phyloP scores from a whole-genome alignment of 2,329 filamentous ascomycete genomes.

The Xylaria sp. region DNA sequence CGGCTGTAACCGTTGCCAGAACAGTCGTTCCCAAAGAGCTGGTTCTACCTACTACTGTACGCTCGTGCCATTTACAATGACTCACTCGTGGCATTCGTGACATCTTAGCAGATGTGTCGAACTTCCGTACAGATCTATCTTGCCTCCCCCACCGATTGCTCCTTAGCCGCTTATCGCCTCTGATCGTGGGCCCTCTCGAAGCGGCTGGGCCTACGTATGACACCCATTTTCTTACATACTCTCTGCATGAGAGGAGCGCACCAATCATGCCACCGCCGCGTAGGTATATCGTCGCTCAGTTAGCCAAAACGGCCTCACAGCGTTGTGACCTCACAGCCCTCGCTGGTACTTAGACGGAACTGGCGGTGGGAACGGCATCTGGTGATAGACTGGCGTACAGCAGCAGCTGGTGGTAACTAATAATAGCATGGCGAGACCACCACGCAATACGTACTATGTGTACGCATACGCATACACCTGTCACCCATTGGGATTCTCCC shows the following conservation, averaged over 20 bases:
- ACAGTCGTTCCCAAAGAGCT: too few species aligned
- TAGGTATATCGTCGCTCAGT: not conserved
- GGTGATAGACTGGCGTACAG: slow-evolving; percentile 8
- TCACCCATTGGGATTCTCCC: slow-evolving; percentile 16
- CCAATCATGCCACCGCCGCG: not conserved
- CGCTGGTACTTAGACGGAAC: slow-evolving; percentile 8
- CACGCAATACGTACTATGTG: slow-evolving; percentile 20
- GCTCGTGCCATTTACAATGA: too few species aligned
- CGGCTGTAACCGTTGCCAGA: too few species aligned
- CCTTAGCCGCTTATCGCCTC: not conserved
- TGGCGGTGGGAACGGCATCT: slow-evolving; percentile 7
- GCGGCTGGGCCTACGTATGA: not conserved
- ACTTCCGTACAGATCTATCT: not conserved
- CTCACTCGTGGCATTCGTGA: too few species aligned
- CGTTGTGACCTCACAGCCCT: slow-evolving; percentile 22
- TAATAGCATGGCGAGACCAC: slow-evolving; percentile 24
- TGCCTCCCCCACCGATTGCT: not conserved
- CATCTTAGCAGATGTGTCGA: not conserved
- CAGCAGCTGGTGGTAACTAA: slow-evolving; percentile 15
- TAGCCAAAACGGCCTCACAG: slow-evolving; percentile 5
- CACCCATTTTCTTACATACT: not conserved
- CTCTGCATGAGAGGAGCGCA: not conserved
- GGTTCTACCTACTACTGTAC: too few species aligned
- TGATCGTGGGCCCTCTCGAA: not conserved
- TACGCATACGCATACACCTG: slow-evolving; percentile 20